These are phyloP conservation scores for Mollisia scopiformis DNA, from an alignment of 2,329 filamentous ascomycete genomes.

Conservation along the genomic window DNA sequence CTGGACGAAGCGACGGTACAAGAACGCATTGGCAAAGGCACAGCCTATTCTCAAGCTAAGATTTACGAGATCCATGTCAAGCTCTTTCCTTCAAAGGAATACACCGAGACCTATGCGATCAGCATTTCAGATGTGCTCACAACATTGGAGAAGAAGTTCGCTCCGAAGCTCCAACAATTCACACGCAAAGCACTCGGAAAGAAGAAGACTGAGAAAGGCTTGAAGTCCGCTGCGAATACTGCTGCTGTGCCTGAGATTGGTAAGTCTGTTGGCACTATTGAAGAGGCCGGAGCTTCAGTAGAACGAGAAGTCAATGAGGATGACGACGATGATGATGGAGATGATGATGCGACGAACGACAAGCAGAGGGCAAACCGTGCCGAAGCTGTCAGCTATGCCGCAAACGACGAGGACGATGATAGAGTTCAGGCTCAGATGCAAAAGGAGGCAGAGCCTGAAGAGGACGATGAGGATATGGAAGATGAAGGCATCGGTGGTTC, in stretches of 20 bases:
- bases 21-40: slow-evolving; percentile 76
- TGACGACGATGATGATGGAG: slow-evolving; percentile 61
- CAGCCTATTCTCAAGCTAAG: slow-evolving; percentile 73
- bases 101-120: slow-evolving; percentile 84
- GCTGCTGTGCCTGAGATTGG: slow-evolving; percentile 80
- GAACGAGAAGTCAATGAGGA: slow-evolving; percentile 46
- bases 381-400: slow-evolving; percentile 86
- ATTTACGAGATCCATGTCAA: slow-evolving; percentile 80
- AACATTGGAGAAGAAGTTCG: slow-evolving; percentile 79
- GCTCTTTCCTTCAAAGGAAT: slow-evolving; percentile 85
- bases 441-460: slow-evolving; percentile 58
- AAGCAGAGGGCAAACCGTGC: slow-evolving; percentile 77
- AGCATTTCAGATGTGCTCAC: slow-evolving; percentile 74
- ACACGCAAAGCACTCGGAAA: slow-evolving; percentile 80
- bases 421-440: slow-evolving; percentile 68
- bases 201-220: slow-evolving; percentile 67
- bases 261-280: slow-evolving; percentile 58
- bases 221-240: slow-evolving; percentile 57
- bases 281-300: slow-evolving; percentile 50
- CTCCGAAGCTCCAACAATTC: slow-evolving; percentile 70
- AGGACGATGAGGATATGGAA: slow-evolving; percentile 56
- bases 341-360: slow-evolving; percentile 75
- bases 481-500: slow-evolving; percentile 57
- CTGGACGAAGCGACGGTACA: slow-evolving; percentile 80
- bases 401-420: slow-evolving; percentile 90